Evolutionary conservation across 371 early-diverging fungal species (phyloP), one percentile per base, ranked within the genome.

Genomic region (Apophysomyces variabilis): DNA sequence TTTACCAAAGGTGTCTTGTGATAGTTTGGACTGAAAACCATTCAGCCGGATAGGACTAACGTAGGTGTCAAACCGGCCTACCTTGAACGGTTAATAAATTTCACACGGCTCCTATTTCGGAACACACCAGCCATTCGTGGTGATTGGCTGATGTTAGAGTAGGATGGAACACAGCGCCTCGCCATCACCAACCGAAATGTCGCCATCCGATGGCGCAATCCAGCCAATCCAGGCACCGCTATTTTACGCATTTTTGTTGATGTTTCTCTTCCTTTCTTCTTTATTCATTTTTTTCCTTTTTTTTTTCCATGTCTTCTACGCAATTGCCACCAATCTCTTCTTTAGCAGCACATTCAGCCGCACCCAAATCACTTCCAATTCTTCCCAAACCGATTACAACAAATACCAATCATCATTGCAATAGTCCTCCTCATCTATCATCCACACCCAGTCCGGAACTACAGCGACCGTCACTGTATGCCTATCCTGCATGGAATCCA

Each of bases 201-300:
- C 65, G 65, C 65, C 65, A 65, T 65, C 44, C 21, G 44, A 65
- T 65, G 58, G 66, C 66, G 66, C 59, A 65, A 65, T 65, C 16
- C 47, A 46, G 37, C 62, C 44, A 36, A 62, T 46, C 36, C 47
- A 32, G 37, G 37, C 36, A 16, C 39, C 58, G 37, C 32, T 26
- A 26, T 26, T 26, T 26, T 26, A 26, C 32, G 32, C 32, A 26
- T 26, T 26, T 26, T 26, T 26, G 32, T 26, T 26, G 32, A 3
- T 41, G 13, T 41, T 58, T 44, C 58, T 16, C 58, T 13, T 9
- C 21, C 32, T 46, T 41, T 58, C 38, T 58, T 65, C 35, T 45
- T 58, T 58, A 35, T 59, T 18, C 39, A 16, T 43, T 14, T 32
- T 59, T 36, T 7, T 58, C 36, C 11, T 5, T 43, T 37, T 50